phyloP scores from a whole-genome alignment of 768 basidiomycete species.

The Suillus plorans region DNA sequence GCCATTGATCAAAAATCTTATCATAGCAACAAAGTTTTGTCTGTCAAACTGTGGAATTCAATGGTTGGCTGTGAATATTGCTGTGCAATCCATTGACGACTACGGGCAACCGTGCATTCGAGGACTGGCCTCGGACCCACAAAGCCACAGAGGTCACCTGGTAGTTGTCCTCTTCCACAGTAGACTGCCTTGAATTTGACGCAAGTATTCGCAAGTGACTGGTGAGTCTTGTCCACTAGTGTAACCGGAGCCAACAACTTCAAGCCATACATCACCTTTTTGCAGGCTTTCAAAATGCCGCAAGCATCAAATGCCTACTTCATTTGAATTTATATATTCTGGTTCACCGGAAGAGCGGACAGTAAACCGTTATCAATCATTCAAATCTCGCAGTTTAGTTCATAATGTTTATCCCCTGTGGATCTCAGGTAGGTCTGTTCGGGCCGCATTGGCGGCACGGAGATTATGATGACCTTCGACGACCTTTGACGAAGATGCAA shows the following conservation, averaged over 20 bases:
- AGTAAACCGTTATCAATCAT: neutral
- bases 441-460: neutral
- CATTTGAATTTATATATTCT: neutral
- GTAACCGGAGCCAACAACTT: neutral
- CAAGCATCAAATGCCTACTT: neutral
- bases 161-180: neutral
- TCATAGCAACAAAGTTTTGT: neutral
- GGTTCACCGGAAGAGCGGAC: neutral
- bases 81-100: neutral
- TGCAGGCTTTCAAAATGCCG: neutral
- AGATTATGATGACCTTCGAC: neutral
- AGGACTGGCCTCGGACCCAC: neutral
- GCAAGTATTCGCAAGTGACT: neutral
- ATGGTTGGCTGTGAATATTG: neutral
- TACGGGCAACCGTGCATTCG: neutral
- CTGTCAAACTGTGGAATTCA: neutral
- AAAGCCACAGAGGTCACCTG: neutral
- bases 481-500: neutral
- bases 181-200: neutral
- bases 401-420: neutral
- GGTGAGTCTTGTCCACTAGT: neutral
- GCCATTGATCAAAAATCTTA: neutral
- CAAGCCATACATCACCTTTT: neutral
- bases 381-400: neutral
- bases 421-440: neutral